Conservation (phyloP, 768 basidiomycete genomes). For the Amanita rubescens region DNA sequence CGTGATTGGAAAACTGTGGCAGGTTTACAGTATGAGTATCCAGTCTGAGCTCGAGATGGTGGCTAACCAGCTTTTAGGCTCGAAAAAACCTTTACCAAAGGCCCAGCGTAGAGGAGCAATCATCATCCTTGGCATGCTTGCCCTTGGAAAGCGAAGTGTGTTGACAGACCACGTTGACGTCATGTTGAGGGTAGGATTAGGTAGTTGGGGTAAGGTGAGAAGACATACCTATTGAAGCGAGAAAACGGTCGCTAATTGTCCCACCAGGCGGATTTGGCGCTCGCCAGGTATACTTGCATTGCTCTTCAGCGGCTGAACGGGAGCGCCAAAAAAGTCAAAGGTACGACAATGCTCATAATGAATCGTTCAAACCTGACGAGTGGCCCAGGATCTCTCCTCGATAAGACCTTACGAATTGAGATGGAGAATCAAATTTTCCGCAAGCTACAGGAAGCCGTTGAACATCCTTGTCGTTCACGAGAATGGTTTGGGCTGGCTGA, state of each 20-base stretch:
- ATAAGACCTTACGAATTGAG: slow-evolving; percentile 78
- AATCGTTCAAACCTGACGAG: not conserved
- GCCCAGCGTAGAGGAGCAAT: slow-evolving; percentile 91
- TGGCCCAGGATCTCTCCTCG: slow-evolving; percentile 67
- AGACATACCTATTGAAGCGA: not conserved
- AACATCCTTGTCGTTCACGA: slow-evolving; percentile 71
- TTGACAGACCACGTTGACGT: slow-evolving; percentile 69
- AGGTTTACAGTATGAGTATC: slow-evolving; percentile 68
- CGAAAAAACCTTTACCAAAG: slow-evolving; percentile 65
- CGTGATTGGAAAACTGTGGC: slow-evolving; percentile 89
- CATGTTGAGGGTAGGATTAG: slow-evolving; percentile 83
- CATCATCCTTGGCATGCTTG: slow-evolving; percentile 96
- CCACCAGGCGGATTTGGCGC: slow-evolving; percentile 70
- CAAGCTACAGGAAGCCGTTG: slow-evolving; percentile 74
- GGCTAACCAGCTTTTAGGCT: slow-evolving; percentile 40
- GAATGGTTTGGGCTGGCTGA: slow-evolving; percentile 98
- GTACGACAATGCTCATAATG: slow-evolving; percentile 27
- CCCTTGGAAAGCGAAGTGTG: slow-evolving; percentile 76
- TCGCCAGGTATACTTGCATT: slow-evolving; percentile 91
- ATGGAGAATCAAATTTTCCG: slow-evolving; percentile 86
- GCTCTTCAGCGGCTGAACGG: slow-evolving; percentile 90
- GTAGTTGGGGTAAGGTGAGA: slow-evolving; percentile 71
- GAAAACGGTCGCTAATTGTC: not conserved
- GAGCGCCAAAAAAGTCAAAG: slow-evolving; percentile 96
- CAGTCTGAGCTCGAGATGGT: not conserved